Conservation (phyloP, 2,329 filamentous ascomycete genomes). For the Pseudogymnoascus sp. region DNA sequence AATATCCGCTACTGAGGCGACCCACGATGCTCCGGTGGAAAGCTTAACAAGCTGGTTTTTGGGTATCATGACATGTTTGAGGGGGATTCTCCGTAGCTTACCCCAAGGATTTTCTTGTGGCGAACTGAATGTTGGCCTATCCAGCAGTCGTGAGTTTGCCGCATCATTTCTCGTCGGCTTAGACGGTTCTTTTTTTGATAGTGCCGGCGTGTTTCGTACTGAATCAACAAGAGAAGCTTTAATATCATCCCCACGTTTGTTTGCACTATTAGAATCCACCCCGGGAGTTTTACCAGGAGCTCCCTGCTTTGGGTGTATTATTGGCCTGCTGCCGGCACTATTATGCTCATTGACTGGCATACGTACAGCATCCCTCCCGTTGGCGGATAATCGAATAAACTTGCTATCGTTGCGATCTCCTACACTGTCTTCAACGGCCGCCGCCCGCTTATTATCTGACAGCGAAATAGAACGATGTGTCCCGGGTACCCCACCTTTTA, state of each 20-base stretch:
- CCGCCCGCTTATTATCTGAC: background rate
- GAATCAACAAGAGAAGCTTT: background rate
- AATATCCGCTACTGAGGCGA: background rate
- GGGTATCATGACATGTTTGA: constrained; percentile 6
- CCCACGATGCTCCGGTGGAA: background rate
- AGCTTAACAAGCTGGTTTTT: background rate
- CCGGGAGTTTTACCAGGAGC: background rate
- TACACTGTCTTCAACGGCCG: background rate
- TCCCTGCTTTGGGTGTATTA: background rate
- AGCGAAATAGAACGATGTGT: background rate
- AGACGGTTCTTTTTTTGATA: background rate
- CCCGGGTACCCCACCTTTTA: background rate
- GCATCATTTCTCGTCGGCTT: too few relatives aligned
- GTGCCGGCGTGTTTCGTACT: background rate
- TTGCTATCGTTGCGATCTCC: background rate
- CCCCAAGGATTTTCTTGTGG: background rate
- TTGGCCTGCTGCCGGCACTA: background rate
- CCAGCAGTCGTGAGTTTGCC: background rate
- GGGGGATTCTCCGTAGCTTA: background rate
- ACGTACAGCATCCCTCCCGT: background rate
- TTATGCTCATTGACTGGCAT: background rate
- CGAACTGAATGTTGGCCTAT: background rate
- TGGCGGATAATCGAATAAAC: background rate
- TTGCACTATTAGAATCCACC: background rate
- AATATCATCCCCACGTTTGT: background rate